Conservation (phyloP, 2,329 filamentous ascomycete species). For the Colletotrichum orbiculare region DNA sequence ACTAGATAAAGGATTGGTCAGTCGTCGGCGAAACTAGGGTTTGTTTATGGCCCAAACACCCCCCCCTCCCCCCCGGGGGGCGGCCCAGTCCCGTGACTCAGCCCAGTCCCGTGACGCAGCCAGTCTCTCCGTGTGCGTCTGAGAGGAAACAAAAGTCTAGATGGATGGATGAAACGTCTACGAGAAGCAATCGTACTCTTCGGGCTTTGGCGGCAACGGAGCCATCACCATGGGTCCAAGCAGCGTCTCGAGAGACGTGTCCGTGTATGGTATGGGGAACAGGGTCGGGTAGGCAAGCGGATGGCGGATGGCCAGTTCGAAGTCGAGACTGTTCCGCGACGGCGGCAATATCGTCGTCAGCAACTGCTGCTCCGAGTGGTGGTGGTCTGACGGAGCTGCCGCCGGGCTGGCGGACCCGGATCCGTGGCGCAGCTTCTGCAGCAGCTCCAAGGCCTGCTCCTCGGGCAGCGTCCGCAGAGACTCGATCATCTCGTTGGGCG, state of each 20-base stretch:
- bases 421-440: background rate
- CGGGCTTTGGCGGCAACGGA: background rate
- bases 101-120: too few species aligned
- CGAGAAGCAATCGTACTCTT: background rate
- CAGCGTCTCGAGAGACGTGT: background rate
- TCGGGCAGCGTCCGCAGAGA: constrained; percentile 15
- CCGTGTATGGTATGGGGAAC: constrained; percentile 5
- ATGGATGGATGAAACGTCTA: too few species aligned
- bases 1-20: too few species aligned
- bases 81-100: too few species aligned
- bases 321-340: constrained; percentile 15
- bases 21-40: too few species aligned
- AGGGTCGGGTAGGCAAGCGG: constrained; percentile 8
- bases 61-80: too few species aligned
- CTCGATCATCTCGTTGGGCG: constrained; percentile 14
- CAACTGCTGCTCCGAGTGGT: background rate
- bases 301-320: constrained; percentile 13
- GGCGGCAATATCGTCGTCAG: constrained; percentile 10
- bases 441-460: constrained; percentile 5
- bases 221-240: constrained; percentile 4
- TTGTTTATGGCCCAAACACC: too few species aligned
- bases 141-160: too few species aligned
- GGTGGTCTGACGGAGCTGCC: background rate
- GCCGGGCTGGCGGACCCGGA: background rate
- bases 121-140: too few species aligned